Percentiles rank a stretch among this genome's conserved stretches.
These are phyloP conservation scores for Pseudomonodictys pantanalensis DNA, from an alignment of 495 filamentous ascomycete genomes.

Conservation along the genomic window DNA sequence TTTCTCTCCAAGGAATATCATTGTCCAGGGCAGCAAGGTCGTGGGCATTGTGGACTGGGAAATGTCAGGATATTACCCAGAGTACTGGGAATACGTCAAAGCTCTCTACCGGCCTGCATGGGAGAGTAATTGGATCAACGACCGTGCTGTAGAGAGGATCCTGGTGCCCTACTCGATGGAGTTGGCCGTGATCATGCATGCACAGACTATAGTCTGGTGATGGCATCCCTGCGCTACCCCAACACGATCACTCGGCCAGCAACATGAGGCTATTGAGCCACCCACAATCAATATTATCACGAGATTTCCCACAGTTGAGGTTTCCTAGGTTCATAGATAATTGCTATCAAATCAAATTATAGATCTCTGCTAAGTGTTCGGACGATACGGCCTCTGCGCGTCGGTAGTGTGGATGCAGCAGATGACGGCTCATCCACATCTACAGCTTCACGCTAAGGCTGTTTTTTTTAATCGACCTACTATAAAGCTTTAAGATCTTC, in stretches of 20 bases:
- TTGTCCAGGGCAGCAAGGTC: conserved; percentile 40
- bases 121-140: conserved; percentile 14
- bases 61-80: conserved; percentile 42
- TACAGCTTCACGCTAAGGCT: not conserved
- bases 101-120: conserved; percentile 30
- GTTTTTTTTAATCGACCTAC: not conserved
- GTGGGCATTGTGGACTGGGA: conserved; percentile 44
- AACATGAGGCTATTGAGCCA: not conserved
- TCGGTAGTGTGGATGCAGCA: not conserved
- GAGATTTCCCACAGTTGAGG: not conserved
- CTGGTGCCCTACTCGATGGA: conserved; percentile 13
- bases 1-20: conserved; percentile 47
- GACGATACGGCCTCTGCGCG: not conserved
- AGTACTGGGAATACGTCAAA: conserved; percentile 46
- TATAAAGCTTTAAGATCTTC: not conserved
- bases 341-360: not conserved
- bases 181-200: conserved; percentile 21
- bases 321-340: not conserved
- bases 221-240: too few species aligned
- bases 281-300: not conserved
- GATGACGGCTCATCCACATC: not conserved
- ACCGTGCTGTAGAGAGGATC: conserved; percentile 26
- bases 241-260: too few species aligned
- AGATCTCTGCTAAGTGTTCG: not conserved
- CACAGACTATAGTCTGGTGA: conserved; percentile 19